Percentiles rank a stretch among this genome's conserved stretches.
These are phyloP conservation scores for Colletotrichum filicis DNA, from an alignment of 2,329 filamentous ascomycete species.

Conservation along the genomic window DNA sequence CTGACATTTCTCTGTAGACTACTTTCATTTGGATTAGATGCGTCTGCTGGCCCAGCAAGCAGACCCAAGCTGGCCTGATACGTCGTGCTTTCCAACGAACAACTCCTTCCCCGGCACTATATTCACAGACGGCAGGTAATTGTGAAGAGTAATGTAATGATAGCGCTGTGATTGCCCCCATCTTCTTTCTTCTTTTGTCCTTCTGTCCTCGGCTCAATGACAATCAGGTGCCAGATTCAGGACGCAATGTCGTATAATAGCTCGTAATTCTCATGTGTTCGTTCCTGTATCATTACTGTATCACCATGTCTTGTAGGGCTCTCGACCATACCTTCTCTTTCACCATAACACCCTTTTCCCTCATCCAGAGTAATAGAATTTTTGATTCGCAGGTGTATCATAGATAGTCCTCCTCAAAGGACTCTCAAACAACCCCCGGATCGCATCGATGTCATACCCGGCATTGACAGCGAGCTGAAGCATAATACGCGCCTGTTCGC, in stretches of 20 bases:
- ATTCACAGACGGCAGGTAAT: background rate
- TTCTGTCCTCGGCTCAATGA: too few species aligned
- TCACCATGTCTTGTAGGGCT: background rate
- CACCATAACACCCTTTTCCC: too few species aligned
- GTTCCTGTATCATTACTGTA: background rate
- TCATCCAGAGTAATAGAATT: constrained; percentile 7
- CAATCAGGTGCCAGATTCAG: too few species aligned
- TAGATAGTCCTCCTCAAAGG: constrained; percentile 38
- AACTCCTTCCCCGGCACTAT: background rate
- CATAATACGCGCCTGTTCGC: constrained; percentile 45
- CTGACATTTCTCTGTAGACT: constrained; percentile 13
- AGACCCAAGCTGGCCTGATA: background rate
- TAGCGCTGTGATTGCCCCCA: background rate
- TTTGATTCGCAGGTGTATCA: background rate
- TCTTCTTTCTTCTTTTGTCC: too few species aligned
- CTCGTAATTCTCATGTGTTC: background rate
- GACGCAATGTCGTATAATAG: too few species aligned
- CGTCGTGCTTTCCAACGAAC: background rate
- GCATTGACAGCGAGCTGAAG: constrained; percentile 45
- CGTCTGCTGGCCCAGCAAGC: background rate
- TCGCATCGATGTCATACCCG: constrained; percentile 41
- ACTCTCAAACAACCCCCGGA: constrained; percentile 43
- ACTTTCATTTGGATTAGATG: constrained; percentile 18
- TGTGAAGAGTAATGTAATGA: background rate
- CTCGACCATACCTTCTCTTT: background rate